Evolutionary conservation across 1,284 basidiomycete species (phyloP).

Genomic region (Malassezia restricta): DNA sequence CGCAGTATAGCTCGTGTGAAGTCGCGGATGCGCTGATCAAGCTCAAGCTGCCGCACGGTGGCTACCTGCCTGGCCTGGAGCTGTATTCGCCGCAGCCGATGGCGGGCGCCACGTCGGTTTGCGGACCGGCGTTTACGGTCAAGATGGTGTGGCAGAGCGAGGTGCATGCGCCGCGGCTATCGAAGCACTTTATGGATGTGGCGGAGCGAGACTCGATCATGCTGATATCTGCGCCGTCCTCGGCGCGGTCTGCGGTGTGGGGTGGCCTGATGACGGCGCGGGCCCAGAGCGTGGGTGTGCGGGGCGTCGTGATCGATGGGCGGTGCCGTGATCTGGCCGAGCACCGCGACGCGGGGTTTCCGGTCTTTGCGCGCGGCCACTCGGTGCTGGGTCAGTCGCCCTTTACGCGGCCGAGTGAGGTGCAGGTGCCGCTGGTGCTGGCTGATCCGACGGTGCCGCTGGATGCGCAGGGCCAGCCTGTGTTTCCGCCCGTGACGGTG

Average conservation of each 20-base stretch:
- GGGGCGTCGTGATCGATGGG: constrained; percentile 65
- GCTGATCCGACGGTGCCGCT: constrained; percentile 26
- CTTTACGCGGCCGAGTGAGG: constrained; percentile 68
- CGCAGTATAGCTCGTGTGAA: constrained; percentile 10
- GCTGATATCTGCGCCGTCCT: constrained; percentile 62
- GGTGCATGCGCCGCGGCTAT: constrained; percentile 56
- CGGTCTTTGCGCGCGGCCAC: constrained; percentile 57
- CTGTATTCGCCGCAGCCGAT: constrained; percentile 50
- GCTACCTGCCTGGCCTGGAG: constrained; percentile 67
- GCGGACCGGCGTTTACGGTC: constrained; percentile 77
- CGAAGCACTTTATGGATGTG: constrained; percentile 73
- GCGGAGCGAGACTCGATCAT: constrained; percentile 59
- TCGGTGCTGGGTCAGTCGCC: constrained; percentile 78
- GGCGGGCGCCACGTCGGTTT: constrained; percentile 31
- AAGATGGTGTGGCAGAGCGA: constrained; percentile 64
- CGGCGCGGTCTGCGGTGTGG: constrained; percentile 69
- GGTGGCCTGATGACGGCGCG: constrained; percentile 81
- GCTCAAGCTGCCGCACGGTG: constrained; percentile 63
- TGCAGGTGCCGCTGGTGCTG: constrained; percentile 64
- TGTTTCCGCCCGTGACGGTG: constrained; percentile 52
- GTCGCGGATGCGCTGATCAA: constrained; percentile 82
- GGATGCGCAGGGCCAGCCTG: constrained; percentile 13
- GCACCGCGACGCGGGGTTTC: constrained; percentile 57
- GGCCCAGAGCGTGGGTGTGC: constrained; percentile 58
- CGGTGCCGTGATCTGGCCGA: constrained; percentile 70